Base-by-base conservation (phyloP, 202 grass and related monocot species). In the Elaeis oleifera region DNA sequence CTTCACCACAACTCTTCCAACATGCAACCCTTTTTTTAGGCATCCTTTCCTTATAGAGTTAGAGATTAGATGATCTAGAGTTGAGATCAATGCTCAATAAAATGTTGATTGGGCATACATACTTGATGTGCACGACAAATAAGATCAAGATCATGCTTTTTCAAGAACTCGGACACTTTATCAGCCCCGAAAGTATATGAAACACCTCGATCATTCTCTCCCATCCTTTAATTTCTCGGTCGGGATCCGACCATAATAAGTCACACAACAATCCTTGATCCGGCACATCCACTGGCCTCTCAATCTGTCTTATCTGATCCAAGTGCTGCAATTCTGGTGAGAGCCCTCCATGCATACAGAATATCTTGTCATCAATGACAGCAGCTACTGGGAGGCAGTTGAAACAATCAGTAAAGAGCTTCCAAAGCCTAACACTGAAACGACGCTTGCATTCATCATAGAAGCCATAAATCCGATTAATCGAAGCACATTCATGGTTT, bases 371-470 rank as follows among this genome's bases (percentile, higher is more conserved):
- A 54, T 96, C 87, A 56, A 96, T 79, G 72, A 91, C 64, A 8
- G 92, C 87, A 1, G 87, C 81, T 17, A 86, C 87, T 5, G 87
- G 92, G n/a, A 96, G 87, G 84, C 92, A 96, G 68, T 91, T 96
- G 79, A 90, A 96, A 79, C 84, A 96, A 71, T 96, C 87, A 7
- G 87, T 91, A 79, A 96, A 96, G 73, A 96, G 60, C 84, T 83
- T 88, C 90, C 90, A 95, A 24, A 81, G 76, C 8, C 86, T 71
- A 48, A 89, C 80, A 27, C 78, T 89, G 68, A 84, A 77, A 3
- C 85, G 77, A 49, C 83, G 83, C 74, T 84, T 81, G 82, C 90
- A 95, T 79, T 95, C 90, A 58, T 86, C 90, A 61, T 85, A 95
- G 85, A 95, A 89, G 20, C 90, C 90, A 51, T 83, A 85, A 76